Percentiles rank a stretch among this genome's conserved stretches.
Conservation (phyloP, 176 grass and related monocot genomes). For the Hsuehochloa calcarea region DNA sequence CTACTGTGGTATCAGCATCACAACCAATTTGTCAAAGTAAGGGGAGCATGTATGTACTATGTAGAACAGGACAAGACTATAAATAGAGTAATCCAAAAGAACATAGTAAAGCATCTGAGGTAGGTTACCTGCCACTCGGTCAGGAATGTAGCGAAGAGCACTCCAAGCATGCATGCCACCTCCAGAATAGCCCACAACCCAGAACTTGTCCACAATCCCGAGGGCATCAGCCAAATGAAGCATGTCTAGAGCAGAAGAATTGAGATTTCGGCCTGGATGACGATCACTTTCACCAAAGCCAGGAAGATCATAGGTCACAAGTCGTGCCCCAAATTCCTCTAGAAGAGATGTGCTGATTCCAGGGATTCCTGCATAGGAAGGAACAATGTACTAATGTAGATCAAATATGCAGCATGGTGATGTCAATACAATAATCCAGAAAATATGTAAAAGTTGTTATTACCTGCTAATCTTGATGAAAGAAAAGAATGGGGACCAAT, state of each 20-base stretch:
- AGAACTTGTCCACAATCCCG: slow-evolving; percentile 62
- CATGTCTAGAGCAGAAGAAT: slow-evolving; percentile 92
- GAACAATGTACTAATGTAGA: slow-evolving; percentile 22
- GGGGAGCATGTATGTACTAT: background rate
- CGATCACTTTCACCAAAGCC: slow-evolving; percentile 99
- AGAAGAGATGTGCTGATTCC: slow-evolving; percentile 68
- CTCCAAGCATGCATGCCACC: slow-evolving; percentile 93
- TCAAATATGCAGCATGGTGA: slow-evolving; percentile 4
- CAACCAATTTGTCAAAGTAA: background rate
- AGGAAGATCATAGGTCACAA: slow-evolving; percentile 92
- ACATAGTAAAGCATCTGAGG: background rate
- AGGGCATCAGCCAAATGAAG: slow-evolving; percentile 82
- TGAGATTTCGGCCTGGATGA: slow-evolving; percentile 72
- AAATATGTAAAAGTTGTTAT: background rate
- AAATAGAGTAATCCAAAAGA: background rate
- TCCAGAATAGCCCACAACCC: slow-evolving; percentile 90
- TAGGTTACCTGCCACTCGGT: slow-evolving; percentile 71
- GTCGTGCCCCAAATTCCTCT: slow-evolving; percentile 83
- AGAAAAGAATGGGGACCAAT: slow-evolving; percentile 93
- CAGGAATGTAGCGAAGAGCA: slow-evolving; percentile 90
- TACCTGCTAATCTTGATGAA: slow-evolving; percentile 87
- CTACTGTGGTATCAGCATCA: background rate
- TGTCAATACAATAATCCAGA: slow-evolving; percentile 10
- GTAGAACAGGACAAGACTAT: background rate
- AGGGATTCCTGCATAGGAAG: slow-evolving; percentile 69